Conservation (phyloP, 2,329 filamentous ascomycete species). For the Aspergillus latus region DNA sequence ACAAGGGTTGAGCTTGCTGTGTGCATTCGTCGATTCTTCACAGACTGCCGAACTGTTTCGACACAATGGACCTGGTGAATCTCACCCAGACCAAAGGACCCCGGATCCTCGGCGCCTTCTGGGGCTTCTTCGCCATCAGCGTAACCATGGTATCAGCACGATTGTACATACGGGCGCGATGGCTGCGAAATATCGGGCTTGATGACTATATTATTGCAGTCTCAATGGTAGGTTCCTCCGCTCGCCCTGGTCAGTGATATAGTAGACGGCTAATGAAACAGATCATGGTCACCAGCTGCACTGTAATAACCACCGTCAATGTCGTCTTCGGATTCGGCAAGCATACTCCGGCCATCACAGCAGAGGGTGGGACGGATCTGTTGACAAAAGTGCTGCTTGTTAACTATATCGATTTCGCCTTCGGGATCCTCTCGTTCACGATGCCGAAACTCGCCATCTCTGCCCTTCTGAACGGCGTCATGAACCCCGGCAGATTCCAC, state of each 20-base stretch:
- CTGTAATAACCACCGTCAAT: constrained; percentile 35
- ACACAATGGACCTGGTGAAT: neutral
- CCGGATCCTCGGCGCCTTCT: constrained; percentile 32
- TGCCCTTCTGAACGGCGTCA: constrained; percentile 27
- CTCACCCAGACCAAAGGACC: constrained; percentile 36
- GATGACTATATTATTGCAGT: constrained; percentile 42
- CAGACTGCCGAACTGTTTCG: neutral
- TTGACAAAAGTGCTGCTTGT: constrained; percentile 14
- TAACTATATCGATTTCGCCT: constrained; percentile 28
- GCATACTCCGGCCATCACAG: constrained; percentile 37
- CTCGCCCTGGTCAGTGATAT: too few relatives aligned
- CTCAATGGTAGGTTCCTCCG: constrained; percentile 30
- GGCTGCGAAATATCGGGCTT: constrained; percentile 34
- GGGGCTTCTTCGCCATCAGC: constrained; percentile 32
- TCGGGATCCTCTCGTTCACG: constrained; percentile 32
- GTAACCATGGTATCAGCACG: constrained; percentile 34
- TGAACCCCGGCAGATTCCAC: constrained; percentile 26
- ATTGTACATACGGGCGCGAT: constrained; percentile 33
- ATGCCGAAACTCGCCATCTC: constrained; percentile 32
- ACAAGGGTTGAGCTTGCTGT: neutral
- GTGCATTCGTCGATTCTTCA: neutral
- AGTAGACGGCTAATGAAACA: neutral
- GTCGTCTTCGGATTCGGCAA: constrained; percentile 43
- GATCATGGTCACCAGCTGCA: constrained; percentile 15
- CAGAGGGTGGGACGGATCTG: constrained; percentile 15